phyloP scores from a whole-genome alignment of 1,284 basidiomycete species.

The Malassezia brasiliensis region DNA sequence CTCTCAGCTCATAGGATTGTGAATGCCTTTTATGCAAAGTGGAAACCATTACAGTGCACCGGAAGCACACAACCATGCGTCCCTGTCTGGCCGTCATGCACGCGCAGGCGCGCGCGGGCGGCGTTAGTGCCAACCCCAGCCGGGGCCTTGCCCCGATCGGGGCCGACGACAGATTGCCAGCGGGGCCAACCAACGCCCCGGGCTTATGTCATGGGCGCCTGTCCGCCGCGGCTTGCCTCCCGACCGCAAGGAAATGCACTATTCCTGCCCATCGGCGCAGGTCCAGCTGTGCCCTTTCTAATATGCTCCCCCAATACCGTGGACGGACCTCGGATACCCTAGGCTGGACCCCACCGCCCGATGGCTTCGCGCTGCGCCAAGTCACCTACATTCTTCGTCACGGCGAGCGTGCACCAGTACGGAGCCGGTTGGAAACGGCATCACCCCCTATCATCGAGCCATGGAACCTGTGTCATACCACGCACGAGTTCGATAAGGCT shows the following conservation, averaged over 20 bases:
- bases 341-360: constrained; percentile 33
- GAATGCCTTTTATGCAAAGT: background rate
- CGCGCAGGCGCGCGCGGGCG: too few relatives aligned
- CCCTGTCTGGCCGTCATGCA: too few relatives aligned
- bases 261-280: too few relatives aligned
- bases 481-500: constrained; percentile 30
- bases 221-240: too few relatives aligned
- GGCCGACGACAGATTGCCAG: too few relatives aligned
- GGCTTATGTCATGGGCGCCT: too few relatives aligned
- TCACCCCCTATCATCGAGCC: constrained; percentile 28
- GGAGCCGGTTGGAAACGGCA: constrained; percentile 32
- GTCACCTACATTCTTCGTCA: constrained; percentile 42
- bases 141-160: too few relatives aligned
- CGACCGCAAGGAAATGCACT: too few relatives aligned
- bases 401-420: constrained; percentile 42
- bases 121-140: too few relatives aligned
- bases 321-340: constrained; percentile 19
- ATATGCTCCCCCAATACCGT: constrained; percentile 20
- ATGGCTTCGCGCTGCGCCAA: constrained; percentile 29
- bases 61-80: background rate
- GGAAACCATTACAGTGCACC: background rate
- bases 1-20: constrained; percentile 4
- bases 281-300: background rate
- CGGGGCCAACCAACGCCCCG: too few relatives aligned
- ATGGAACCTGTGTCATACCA: constrained; percentile 43